Percentiles rank a stretch among this genome's conserved stretches.
phyloP scores from a whole-genome alignment of 2,329 filamentous ascomycete species.

The Fusarium sp. region DNA sequence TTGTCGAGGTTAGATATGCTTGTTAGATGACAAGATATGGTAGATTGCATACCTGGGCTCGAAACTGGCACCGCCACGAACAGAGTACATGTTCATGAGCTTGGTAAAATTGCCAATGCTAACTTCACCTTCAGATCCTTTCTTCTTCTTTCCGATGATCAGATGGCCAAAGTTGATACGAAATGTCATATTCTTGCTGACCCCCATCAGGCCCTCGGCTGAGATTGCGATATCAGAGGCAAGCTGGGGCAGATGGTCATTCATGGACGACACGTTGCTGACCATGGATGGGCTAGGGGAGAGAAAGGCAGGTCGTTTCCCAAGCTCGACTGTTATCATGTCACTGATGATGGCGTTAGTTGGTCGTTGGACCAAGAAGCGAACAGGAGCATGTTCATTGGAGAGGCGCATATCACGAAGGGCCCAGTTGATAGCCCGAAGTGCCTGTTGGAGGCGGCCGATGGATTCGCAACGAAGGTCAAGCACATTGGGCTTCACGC shows the following conservation, averaged over 20 bases:
- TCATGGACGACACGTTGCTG: slow-evolving; percentile 25
- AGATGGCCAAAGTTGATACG: slow-evolving; percentile 50
- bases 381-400: slow-evolving; percentile 37
- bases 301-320: slow-evolving; percentile 40
- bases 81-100: slow-evolving; percentile 44
- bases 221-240: slow-evolving; percentile 31
- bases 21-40: background rate
- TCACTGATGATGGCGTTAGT: slow-evolving; percentile 18
- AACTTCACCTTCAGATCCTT: slow-evolving; percentile 35
- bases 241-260: slow-evolving; percentile 37
- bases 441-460: slow-evolving; percentile 42
- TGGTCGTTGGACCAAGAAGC: slow-evolving; percentile 47
- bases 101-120: slow-evolving; percentile 41
- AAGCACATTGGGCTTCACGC: slow-evolving; percentile 40
- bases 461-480: slow-evolving; percentile 42
- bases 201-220: slow-evolving; percentile 40
- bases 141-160: slow-evolving; percentile 44
- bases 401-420: slow-evolving; percentile 50
- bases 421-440: slow-evolving; percentile 46
- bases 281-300: background rate
- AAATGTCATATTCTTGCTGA: slow-evolving; percentile 46
- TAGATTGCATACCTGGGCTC: slow-evolving; percentile 42
- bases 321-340: slow-evolving; percentile 39
- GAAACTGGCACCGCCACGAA: slow-evolving; percentile 47
- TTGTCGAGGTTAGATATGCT: slow-evolving; percentile 21